These are phyloP conservation scores for Aegilops sharonensis DNA, from an alignment of 176 grass and related monocot genomes.

Conservation along the genomic window DNA sequence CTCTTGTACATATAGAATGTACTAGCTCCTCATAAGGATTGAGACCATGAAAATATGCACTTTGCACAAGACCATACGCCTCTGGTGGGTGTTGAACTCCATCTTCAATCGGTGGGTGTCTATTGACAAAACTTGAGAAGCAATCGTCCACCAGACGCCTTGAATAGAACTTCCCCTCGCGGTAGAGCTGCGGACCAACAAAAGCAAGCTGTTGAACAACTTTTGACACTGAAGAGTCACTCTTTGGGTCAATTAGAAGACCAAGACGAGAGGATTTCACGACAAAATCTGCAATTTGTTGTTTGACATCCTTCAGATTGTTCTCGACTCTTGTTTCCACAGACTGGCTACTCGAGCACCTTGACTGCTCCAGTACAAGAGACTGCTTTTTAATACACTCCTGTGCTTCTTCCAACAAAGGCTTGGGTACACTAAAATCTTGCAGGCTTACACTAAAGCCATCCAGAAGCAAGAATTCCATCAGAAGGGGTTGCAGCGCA, in stretches of 20 bases:
- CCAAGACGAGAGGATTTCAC: slow-evolving; percentile 57
- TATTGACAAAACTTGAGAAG: slow-evolving; percentile 65
- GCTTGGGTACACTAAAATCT: slow-evolving; percentile 72
- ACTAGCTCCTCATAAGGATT: slow-evolving; percentile 88
- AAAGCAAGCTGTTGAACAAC: slow-evolving; percentile 87
- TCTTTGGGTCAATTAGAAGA: slow-evolving; percentile 66
- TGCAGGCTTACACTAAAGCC: slow-evolving; percentile 81
- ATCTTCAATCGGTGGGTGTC: slow-evolving; percentile 38
- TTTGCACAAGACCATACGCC: slow-evolving; percentile 73
- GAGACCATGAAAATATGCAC: slow-evolving; percentile 77
- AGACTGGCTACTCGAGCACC: slow-evolving; percentile 45
- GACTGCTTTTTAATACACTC: slow-evolving; percentile 56
- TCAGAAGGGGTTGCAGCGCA: slow-evolving; percentile 74
- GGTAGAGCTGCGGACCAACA: slow-evolving; percentile 80
- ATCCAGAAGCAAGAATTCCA: slow-evolving; percentile 76
- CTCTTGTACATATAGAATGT: slow-evolving; percentile 82
- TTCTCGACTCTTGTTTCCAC: slow-evolving; percentile 66
- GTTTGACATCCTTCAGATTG: slow-evolving; percentile 58
- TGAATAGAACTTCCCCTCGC: slow-evolving; percentile 77
- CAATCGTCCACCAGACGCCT: slow-evolving; percentile 79
- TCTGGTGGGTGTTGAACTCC: slow-evolving; percentile 55
- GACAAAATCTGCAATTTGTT: slow-evolving; percentile 61
- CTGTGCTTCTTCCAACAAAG: slow-evolving; percentile 47
- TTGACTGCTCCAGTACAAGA: slow-evolving; percentile 51
- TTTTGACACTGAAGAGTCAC: slow-evolving; percentile 61